Evolutionary conservation across 2,329 filamentous ascomycete genomes (phyloP).

Genomic region (Xylariaceae sp.): DNA sequence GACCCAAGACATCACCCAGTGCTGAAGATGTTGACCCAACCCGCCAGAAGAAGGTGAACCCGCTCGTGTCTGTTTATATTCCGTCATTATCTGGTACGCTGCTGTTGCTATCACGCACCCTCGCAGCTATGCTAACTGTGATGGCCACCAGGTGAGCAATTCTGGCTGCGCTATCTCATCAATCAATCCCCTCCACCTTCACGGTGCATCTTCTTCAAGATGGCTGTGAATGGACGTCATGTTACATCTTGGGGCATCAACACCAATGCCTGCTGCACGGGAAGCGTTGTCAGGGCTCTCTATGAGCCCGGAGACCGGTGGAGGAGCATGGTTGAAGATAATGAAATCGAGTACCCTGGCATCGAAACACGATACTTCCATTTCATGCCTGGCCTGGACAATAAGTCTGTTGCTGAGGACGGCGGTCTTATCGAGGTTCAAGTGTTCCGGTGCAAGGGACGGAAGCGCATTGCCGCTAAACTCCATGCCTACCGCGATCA

Average conservation of each 20-base stretch:
- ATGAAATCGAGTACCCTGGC: constrained; percentile 43
- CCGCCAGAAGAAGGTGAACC: constrained; percentile 43
- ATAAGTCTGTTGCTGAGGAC: constrained; percentile 53
- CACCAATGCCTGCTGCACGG: constrained; percentile 41
- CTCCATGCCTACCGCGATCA: constrained; percentile 53
- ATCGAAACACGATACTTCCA: constrained; percentile 58
- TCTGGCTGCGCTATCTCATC: constrained; percentile 58
- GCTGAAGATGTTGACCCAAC: constrained; percentile 38
- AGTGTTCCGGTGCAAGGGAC: constrained; percentile 57
- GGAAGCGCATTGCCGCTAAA: constrained; percentile 49
- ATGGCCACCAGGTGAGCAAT: constrained; percentile 52
- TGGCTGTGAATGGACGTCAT: constrained; percentile 59
- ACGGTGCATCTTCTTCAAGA: constrained; percentile 59
- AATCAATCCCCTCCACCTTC: constrained; percentile 42
- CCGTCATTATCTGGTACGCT: constrained; percentile 57
- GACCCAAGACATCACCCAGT: constrained; percentile 30
- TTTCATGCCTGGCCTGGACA: constrained; percentile 49
- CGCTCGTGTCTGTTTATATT: constrained; percentile 61
- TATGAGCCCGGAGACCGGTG: constrained; percentile 54
- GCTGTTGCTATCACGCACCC: background rate
- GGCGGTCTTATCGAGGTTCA: constrained; percentile 62
- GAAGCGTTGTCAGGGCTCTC: constrained; percentile 53
- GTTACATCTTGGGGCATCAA: constrained; percentile 60
- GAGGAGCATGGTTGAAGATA: constrained; percentile 46
- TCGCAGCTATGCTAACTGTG: constrained; percentile 1